A percentile compares a stretch with the other conserved stretches of the same genome.
phyloP scores from a whole-genome alignment of 805 yeast genomes.

The Blastobotrys peoriensis region DNA sequence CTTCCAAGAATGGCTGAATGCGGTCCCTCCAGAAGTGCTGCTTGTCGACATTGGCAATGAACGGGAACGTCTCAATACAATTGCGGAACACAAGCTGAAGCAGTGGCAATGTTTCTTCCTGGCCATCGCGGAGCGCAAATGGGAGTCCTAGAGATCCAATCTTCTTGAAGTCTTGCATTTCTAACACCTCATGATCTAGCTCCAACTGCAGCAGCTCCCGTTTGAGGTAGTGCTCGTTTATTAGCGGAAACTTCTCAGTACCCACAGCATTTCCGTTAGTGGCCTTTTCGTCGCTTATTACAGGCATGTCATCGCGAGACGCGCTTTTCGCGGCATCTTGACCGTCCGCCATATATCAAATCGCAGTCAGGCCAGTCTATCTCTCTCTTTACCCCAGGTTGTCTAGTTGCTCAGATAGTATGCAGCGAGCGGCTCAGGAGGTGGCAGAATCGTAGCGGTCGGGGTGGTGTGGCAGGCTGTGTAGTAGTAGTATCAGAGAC shows the following conservation, averaged over 20 bases:
- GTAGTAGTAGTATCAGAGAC: too few species aligned
- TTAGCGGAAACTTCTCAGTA: conserved; percentile 44
- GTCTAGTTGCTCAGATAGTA: too few species aligned
- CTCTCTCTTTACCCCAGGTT: too few species aligned
- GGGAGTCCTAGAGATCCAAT: conserved; percentile 74
- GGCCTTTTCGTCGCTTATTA: too few species aligned
- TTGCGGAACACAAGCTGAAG: conserved; percentile 57
- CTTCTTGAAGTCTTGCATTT: conserved; percentile 54
- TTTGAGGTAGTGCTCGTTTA: conserved; percentile 83
- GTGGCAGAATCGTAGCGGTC: too few species aligned
- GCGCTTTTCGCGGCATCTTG: too few species aligned
- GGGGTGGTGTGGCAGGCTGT: too few species aligned
- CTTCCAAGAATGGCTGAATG: conserved; percentile 76
- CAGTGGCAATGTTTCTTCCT: conserved; percentile 51
- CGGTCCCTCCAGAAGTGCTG: conserved; percentile 72
- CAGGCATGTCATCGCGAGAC: too few species aligned
- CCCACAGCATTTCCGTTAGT: too few species aligned
- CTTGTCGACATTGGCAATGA: conserved; percentile 46
- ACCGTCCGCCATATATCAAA: too few species aligned
- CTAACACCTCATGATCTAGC: conserved; percentile 55
- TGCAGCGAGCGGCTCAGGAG: too few species aligned
- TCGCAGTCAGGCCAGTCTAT: too few species aligned
- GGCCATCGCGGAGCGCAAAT: conserved; percentile 47
- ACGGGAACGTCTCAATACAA: conserved; percentile 69
- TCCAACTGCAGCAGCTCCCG: conserved; percentile 66